These are phyloP conservation scores for Rheum nobile DNA, from an alignment of 148 eudicot genomes.

Conservation along the genomic window DNA sequence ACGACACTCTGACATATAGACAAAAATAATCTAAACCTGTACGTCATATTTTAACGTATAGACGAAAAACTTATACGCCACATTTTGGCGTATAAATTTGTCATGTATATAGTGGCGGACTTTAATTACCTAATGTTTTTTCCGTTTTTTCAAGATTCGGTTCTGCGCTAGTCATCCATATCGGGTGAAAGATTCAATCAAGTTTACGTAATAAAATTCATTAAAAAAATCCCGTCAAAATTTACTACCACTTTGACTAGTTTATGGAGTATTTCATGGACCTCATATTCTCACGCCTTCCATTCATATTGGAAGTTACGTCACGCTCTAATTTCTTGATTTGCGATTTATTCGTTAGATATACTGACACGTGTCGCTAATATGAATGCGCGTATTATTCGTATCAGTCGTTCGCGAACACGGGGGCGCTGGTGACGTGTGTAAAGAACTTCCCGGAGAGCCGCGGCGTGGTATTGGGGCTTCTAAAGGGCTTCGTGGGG, in stretches of 20 bases:
- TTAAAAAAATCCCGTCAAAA: background rate
- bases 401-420: conserved; percentile 10
- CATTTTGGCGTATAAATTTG: too few relatives aligned
- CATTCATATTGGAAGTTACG: background rate
- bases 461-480: conserved; percentile 12
- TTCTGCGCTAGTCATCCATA: background rate
- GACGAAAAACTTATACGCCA: too few relatives aligned
- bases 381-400: background rate
- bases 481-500: conserved; percentile 15
- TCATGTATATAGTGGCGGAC: too few relatives aligned
- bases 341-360: background rate
- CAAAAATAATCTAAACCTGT: too few relatives aligned
- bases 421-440: conserved; percentile 14
- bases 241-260: background rate
- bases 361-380: background rate
- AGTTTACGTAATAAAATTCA: background rate
- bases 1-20: too few relatives aligned
- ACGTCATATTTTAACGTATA: too few relatives aligned
- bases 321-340: too few relatives aligned
- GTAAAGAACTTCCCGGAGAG: conserved; percentile 17
- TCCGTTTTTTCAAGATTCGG: background rate
- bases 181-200: background rate
- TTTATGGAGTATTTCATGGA: too few relatives aligned
- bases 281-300: too few relatives aligned
- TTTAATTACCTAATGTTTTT: background rate